Evolutionary conservation across 108 stramenopile genomes (phyloP), one percentile per base, ranked within the genome.

Genomic region (Fistulifera solaris): DNA sequence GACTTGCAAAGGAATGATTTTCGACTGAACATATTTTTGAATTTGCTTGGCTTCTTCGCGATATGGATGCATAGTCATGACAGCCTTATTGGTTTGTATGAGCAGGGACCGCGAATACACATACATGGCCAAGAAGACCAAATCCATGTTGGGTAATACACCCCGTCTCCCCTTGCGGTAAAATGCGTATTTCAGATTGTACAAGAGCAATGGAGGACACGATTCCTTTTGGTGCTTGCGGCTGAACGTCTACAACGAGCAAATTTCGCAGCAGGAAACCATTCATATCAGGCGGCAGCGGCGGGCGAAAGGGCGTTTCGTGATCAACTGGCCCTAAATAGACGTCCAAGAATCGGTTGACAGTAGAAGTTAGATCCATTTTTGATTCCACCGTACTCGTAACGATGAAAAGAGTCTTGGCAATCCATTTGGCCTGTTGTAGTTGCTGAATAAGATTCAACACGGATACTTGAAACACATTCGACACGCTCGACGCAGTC

Each of bases 81-180:
- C 26, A 3, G 44, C 44, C 16, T 19, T 45, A 17, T 41, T 41
- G 48, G 27, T 24, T 18, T 22, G 23, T 7, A 55, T 38, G 3
- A 45, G 19, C 6, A 15, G 8, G 5, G 16, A n/a, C n/a, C 57
- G 57, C 18, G 45, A 22, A 25, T 38, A 56, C 14, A 64, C 48
- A 27, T 38, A 40, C 26, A n/a, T 54, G 53, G 11, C 31, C 51
- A 84, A 83, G 65, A 83, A 85, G 17, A 87, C 78, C 42, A 87
- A 58, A 68, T 93, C 90, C 48, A 86, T 55, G 59, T 93, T 93
- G 45, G 90, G 90, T 46, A 93, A 58, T 22, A 71, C 56, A 13
- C 90, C 90, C 39, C 74, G 63, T 12, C 58, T 66, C 25, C 87
- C n/a, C 90, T 38, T 88, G 87, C 26, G 90, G 78, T 10, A 85